A percentile compares a stretch with the other conserved stretches of the same genome.
Evolutionary conservation across 495 filamentous ascomycete species (phyloP).

Genomic region (Tuber aestivum): DNA sequence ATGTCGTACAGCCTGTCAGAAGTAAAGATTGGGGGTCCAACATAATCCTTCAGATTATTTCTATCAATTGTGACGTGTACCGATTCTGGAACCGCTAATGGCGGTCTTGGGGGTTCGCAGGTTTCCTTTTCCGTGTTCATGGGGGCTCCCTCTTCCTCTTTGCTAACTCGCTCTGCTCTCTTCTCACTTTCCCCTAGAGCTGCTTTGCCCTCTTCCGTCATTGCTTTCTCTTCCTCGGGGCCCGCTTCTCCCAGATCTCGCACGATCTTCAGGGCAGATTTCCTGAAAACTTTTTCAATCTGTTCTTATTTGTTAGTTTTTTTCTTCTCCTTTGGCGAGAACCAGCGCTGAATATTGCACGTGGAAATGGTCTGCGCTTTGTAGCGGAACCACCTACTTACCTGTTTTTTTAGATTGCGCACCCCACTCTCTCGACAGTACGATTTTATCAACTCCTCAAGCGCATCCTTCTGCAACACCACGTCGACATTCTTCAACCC

Average conservation of each 20-base stretch:
- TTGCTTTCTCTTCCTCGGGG: conserved; percentile 70
- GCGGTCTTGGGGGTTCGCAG: conserved; percentile 66
- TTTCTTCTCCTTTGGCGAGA: conserved; percentile 4
- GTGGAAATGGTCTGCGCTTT: conserved; percentile 17
- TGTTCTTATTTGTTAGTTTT: conserved; percentile 10
- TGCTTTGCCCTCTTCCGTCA: conserved; percentile 83
- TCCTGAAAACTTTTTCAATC: conserved; percentile 98
- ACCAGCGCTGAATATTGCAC: conserved; percentile 22
- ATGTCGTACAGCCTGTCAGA: conserved; percentile 91
- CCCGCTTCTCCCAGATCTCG: conserved; percentile 86
- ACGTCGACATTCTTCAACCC: conserved; percentile 90
- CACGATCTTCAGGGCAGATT: conserved; percentile 94
- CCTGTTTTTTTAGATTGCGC: conserved; percentile 94
- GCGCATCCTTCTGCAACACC: conserved; percentile 70
- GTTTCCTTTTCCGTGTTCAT: conserved; percentile 60
- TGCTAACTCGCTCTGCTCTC: conserved; percentile 24
- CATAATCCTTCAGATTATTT: conserved; percentile 93
- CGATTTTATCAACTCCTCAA: conserved; percentile 94
- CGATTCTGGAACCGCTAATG: conserved; percentile 76
- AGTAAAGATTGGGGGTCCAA: conserved; percentile 91
- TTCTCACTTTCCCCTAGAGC: conserved; percentile 67
- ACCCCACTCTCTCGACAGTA: conserved; percentile 97
- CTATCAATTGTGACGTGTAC: conserved; percentile 85
- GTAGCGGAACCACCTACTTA: conserved; percentile 16
- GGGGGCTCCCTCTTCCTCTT: conserved; percentile 47